Conservation (phyloP, 2,329 filamentous ascomycete genomes). For the Kalmusia sp. region DNA sequence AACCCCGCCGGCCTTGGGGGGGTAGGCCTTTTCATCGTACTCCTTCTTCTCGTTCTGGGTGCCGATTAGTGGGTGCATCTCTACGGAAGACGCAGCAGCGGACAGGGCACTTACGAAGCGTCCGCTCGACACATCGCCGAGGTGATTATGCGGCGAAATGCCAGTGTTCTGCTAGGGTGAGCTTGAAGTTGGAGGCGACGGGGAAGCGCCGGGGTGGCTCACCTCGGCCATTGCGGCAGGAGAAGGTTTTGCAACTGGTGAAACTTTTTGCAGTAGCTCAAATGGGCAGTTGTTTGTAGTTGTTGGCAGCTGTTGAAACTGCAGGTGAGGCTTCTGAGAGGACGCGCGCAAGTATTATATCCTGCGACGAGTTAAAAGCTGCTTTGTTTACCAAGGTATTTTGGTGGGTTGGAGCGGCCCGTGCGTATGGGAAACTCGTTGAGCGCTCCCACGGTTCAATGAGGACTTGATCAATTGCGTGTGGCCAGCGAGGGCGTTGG, state of each 20-base stretch:
- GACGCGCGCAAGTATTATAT: neutral
- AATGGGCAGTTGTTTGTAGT: neutral
- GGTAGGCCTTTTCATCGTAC: slow-evolving; percentile 25
- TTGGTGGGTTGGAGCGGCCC: too few relatives aligned
- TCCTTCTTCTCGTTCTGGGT: slow-evolving; percentile 37
- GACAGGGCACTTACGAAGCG: slow-evolving; percentile 25
- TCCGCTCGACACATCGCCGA: slow-evolving; percentile 33
- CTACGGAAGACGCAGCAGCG: neutral
- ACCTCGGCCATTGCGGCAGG: slow-evolving; percentile 28
- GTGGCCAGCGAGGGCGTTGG: slow-evolving; percentile 1
- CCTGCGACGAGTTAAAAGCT: too few relatives aligned
- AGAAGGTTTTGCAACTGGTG: slow-evolving; percentile 7
- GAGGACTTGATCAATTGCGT: too few relatives aligned
- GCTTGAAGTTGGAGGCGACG: slow-evolving; percentile 8
- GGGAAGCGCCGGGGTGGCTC: slow-evolving; percentile 11
- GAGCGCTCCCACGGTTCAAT: too few relatives aligned
- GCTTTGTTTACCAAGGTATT: too few relatives aligned
- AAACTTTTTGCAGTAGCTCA: slow-evolving; percentile 14
- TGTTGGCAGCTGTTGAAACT: neutral
- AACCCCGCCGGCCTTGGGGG: slow-evolving; percentile 19
- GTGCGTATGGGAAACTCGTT: too few relatives aligned
- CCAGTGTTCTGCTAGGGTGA: slow-evolving; percentile 20
- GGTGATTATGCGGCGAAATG: slow-evolving; percentile 29
- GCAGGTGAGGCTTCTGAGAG: neutral
- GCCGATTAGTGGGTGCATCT: slow-evolving; percentile 6